Base-by-base conservation (phyloP, 768 basidiomycete species). In the Lenzites betulinus region DNA sequence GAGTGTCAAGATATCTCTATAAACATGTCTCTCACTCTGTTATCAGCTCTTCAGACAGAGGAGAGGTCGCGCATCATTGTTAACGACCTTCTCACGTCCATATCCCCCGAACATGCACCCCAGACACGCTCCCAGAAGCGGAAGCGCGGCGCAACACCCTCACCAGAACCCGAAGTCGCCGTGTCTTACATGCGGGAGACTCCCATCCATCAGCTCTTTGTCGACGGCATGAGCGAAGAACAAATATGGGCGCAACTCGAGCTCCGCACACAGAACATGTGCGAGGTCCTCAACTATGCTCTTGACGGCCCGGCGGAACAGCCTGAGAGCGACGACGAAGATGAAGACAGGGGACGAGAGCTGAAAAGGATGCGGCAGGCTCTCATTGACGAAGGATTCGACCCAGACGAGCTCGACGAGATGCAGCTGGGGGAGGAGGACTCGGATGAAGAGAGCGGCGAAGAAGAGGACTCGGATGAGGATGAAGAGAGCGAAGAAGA, bases 221-320 rank as follows among this genome's bases (percentile, higher is more conserved):
- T 87, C 13, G 85, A 93, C 22, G 88, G 82, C 18, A 88, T 97
- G 84, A 89, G 87, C 65, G 81, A 84, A 23, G 91, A 92, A 58
- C 95, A 96, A 72, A 78, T 98, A 26, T 99, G 96, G 96, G 88
- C 88, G 41, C 96, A 99, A 75, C 73, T 98, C 55, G 96, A 98
- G 69, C 77, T 99, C 54, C 79, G 92, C 44, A 78, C 87, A 16
- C 82, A 85, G 62, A 82, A 81, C 46, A 76, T 98, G 23, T 90
- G 88, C 62, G 81, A 83, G 42, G 81, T 89, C 51, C 75, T 96
- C 42, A 82, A 90, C 49, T 78, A 78, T 57, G 81, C 86, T 38
- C 75, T 93, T 20, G 85, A 86, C 55, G 85, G 81, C 26, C 79
- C 78, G 8, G 71, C 54, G 7, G 51, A 47, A 6, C 59, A 52